phyloP scores from a whole-genome alignment of 2,329 filamentous ascomycete genomes.

The Xylogone sp. region DNA sequence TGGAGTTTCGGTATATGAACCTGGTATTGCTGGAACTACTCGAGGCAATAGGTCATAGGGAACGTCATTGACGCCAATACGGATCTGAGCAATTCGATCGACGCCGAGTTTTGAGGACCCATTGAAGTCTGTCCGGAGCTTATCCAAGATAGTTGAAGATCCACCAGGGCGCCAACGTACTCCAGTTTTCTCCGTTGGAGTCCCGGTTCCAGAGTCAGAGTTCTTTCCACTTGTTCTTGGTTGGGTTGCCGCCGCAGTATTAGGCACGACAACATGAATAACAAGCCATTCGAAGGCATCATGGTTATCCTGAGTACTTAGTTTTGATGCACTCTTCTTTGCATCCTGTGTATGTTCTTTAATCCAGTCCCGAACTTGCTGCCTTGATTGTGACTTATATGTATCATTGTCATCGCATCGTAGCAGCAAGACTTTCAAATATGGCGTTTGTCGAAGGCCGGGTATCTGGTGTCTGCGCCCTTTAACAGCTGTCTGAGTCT shows the following conservation, averaged over 20 bases:
- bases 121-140: conserved; percentile 87
- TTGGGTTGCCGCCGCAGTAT: conserved; percentile 76
- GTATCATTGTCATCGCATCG: conserved; percentile 94
- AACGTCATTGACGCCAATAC: conserved; percentile 68
- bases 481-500: conserved; percentile 32
- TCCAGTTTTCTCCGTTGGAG: conserved; percentile 60
- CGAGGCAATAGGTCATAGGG: conserved; percentile 61
- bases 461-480: conserved; percentile 89
- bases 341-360: conserved; percentile 66
- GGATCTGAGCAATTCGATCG: conserved; percentile 82
- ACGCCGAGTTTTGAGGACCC: conserved; percentile 64
- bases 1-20: conserved; percentile 64
- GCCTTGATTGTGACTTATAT: conserved; percentile 78
- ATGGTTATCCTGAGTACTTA: conserved; percentile 79
- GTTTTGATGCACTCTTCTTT: conserved; percentile 43
- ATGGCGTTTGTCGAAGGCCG: conserved; percentile 86
- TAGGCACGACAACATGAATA: conserved; percentile 85
- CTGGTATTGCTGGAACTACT: conserved; percentile 59
- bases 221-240: conserved; percentile 58
- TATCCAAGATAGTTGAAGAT: conserved; percentile 81
- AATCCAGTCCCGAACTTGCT: conserved; percentile 86
- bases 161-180: conserved; percentile 75
- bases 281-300: conserved; percentile 97
- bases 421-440: conserved; percentile 84
- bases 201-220: conserved; percentile 45